A percentile compares a stretch with the other conserved stretches of the same genome.
Conservation (phyloP, 345 rosid species). For the Syzygium jambos region DNA sequence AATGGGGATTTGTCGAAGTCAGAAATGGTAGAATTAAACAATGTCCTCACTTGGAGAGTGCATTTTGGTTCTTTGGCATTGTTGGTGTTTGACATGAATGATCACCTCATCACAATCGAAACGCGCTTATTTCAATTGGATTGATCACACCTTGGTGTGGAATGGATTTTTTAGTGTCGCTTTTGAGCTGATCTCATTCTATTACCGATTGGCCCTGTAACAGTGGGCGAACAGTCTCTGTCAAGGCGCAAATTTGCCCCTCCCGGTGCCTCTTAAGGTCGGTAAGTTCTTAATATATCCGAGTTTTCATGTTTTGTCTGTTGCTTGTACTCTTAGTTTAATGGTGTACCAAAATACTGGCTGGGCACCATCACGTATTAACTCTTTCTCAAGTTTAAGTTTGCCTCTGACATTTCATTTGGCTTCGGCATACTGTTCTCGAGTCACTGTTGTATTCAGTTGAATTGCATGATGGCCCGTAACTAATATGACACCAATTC, state of each 20-base stretch:
- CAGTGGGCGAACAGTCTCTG: slow-evolving; percentile 96
- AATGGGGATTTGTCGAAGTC: neutral
- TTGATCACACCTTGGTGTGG: neutral
- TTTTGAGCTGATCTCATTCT: neutral
- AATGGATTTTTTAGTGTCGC: neutral
- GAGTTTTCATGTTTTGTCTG: neutral
- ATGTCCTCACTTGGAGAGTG: neutral
- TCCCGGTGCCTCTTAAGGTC: slow-evolving; percentile 85
- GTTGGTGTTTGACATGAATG: neutral
- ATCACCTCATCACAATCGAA: neutral
- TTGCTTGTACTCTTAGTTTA: neutral
- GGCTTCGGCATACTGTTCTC: neutral
- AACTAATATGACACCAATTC: neutral
- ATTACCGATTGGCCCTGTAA: neutral
- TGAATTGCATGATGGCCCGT: neutral
- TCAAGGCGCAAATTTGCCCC: slow-evolving; percentile 89
- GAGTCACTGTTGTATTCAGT: neutral
- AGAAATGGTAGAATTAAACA: neutral
- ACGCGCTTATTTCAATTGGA: neutral
- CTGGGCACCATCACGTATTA: neutral
- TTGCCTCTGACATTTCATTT: neutral
- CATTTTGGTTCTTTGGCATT: neutral
- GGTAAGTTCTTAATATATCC: neutral
- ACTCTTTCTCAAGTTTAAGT: neutral
- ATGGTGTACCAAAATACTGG: neutral